phyloP scores from a whole-genome alignment of 2,329 filamentous ascomycete genomes.

The Phialemonium atrogriseum region DNA sequence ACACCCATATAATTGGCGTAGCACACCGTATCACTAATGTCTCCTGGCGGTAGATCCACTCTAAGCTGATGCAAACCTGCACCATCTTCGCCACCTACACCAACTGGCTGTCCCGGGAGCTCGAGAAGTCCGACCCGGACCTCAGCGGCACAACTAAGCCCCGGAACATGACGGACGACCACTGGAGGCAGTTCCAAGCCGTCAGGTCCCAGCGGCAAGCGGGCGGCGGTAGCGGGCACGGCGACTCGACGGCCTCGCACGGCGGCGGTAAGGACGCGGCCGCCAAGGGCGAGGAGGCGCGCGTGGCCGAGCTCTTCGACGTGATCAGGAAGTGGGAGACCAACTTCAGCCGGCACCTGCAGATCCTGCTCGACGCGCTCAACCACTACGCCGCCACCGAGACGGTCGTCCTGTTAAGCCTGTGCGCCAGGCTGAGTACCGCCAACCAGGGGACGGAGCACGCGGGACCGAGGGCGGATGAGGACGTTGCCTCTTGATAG shows the following conservation, averaged over 20 bases:
- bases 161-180: slow-evolving; percentile 48
- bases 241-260: slow-evolving; percentile 25
- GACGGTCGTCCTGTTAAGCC: slow-evolving; percentile 83
- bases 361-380: slow-evolving; percentile 87
- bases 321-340: slow-evolving; percentile 86
- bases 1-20: no score
- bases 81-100: slow-evolving; percentile 90
- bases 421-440: slow-evolving; percentile 75
- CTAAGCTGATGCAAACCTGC: slow-evolving; percentile 93
- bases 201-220: slow-evolving; percentile 32
- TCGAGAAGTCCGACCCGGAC: slow-evolving; percentile 77
- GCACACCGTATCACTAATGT: slow-evolving; percentile 15
- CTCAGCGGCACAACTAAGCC: slow-evolving; percentile 52
- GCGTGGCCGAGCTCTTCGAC: slow-evolving; percentile 73
- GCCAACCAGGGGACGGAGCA: slow-evolving; percentile 69
- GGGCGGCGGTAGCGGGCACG: slow-evolving; percentile 21
- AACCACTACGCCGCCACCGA: slow-evolving; percentile 98
- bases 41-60: slow-evolving; percentile 66
- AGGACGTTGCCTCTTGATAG: slow-evolving; percentile 38
- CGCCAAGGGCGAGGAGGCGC: slow-evolving; percentile 14
- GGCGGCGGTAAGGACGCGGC: slow-evolving; percentile 27
- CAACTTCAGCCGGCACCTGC: slow-evolving; percentile 85
- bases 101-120: slow-evolving; percentile 73
- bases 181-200: slow-evolving; percentile 51
- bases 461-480: slow-evolving; percentile 50